phyloP scores from a whole-genome alignment of 2,329 filamentous ascomycete genomes.

The Rhynchosporium graminicola region DNA sequence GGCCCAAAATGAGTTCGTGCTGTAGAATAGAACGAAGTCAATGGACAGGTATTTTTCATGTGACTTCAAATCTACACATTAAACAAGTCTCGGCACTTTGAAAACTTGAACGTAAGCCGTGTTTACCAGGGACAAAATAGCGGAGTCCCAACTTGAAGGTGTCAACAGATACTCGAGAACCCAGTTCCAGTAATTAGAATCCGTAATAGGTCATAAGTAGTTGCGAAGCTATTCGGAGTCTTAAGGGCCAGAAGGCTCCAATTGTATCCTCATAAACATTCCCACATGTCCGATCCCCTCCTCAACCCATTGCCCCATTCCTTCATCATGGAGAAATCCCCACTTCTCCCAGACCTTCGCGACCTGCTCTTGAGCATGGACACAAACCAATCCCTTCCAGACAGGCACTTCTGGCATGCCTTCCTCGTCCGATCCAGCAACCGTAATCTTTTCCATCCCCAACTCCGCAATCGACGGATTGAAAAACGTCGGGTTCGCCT shows the following conservation, averaged over 20 bases:
- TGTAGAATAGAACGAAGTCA: too few relatives aligned
- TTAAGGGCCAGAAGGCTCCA: constrained; percentile 27
- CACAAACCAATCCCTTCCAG: constrained; percentile 75
- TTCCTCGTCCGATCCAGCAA: constrained; percentile 43
- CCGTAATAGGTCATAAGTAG: not conserved
- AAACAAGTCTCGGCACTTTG: too few relatives aligned
- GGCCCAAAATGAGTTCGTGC: too few relatives aligned
- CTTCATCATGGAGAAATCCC: constrained; percentile 74
- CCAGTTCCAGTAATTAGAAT: not conserved
- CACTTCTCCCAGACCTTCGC: constrained; percentile 66
- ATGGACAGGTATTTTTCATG: too few relatives aligned
- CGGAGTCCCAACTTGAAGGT: too few relatives aligned
- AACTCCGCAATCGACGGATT: constrained; percentile 46
- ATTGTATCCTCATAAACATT: constrained; percentile 65
- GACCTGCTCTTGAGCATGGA: constrained; percentile 74
- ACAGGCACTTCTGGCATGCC: constrained; percentile 49
- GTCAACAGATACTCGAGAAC: too few relatives aligned
- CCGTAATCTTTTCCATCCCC: constrained; percentile 47
- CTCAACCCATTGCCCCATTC: constrained; percentile 77
- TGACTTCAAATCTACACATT: too few relatives aligned
- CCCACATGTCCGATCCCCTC: constrained; percentile 84
- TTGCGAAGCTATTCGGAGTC: not conserved
- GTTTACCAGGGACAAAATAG: too few relatives aligned
- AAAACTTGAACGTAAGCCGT: too few relatives aligned
- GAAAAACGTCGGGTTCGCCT: constrained; percentile 58